Base-by-base conservation (phyloP, 2,329 filamentous ascomycete species). In the Rasamsonia emersonii region DNA sequence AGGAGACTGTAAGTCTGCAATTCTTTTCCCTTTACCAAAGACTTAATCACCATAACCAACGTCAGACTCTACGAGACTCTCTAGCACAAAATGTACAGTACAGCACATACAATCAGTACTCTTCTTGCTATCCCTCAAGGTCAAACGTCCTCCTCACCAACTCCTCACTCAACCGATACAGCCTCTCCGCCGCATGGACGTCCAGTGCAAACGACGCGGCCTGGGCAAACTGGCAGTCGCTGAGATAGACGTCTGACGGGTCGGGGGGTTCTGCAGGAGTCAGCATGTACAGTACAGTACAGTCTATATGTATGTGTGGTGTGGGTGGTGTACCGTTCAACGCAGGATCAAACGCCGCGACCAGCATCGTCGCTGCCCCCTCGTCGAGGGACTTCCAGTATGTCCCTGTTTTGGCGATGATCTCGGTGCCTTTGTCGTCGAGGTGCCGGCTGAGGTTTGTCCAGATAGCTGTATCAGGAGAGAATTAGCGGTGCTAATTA, bases 281-380 rank as follows among this genome's bases (percentile, higher is more conserved):
- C n/a, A n/a, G n/a, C n/a, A n/a, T n/a, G n/a, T n/a, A n/a, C n/a
- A n/a, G n/a, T n/a, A n/a, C n/a, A n/a, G n/a, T n/a, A n/a, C n/a
- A n/a, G n/a, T n/a, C n/a, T 28, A 16, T 10, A 25, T 17, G 24
- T 6, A 8, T 13, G 8, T 8, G 11, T 15, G 7, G 39, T 23
- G 24, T 21, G 4, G 17, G 17, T 11, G 9, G 9, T 9, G 13
- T 9, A 27, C 44, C 47, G 11, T 45, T 43, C 24, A 68, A 42
- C 4, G 43, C 46, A 0, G 63, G 63, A 41, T 67, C 64, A 18
- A 68, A 51, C 5, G 61, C 64, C 5, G 65, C 63, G 10, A 61
- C 55, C 8, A 68, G 43, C 18, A 53, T 59, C 1, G 64, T 66
- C 7, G 59, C 51, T 32, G 56, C 57, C 4, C 64, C 64, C 43